phyloP scores from a whole-genome alignment of 257 asterid species.

The Voacanga thouarsii region DNA sequence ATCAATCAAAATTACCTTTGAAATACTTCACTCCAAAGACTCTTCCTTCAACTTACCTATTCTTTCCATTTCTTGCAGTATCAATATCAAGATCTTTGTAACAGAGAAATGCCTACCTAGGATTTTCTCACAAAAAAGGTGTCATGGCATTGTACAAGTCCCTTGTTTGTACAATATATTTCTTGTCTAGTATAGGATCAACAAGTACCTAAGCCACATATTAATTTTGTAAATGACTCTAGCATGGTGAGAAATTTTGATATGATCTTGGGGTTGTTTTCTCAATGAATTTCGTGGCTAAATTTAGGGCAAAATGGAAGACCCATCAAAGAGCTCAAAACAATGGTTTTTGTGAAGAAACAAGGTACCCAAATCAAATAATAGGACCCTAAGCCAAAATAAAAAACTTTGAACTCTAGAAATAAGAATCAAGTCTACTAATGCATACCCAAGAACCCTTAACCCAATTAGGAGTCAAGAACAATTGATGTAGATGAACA shows the following conservation, averaged over 20 bases:
- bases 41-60: constrained; percentile 2
- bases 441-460: too few relatives aligned
- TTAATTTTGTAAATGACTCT: constrained; percentile 25
- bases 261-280: too few relatives aligned
- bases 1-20: constrained; percentile 13
- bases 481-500: too few relatives aligned
- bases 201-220: constrained; percentile 21
- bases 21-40: constrained; percentile 19
- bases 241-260: constrained; percentile 32
- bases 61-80: not conserved
- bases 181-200: not conserved
- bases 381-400: too few relatives aligned
- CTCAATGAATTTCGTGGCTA: too few relatives aligned
- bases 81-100: constrained; percentile 23
- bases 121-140: constrained; percentile 20
- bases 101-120: constrained; percentile 22
- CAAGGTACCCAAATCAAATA: too few relatives aligned
- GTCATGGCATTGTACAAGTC: constrained; percentile 20
- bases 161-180: constrained; percentile 4
- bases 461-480: too few relatives aligned
- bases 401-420: too few relatives aligned
- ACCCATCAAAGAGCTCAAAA: too few relatives aligned
- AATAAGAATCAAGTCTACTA: too few relatives aligned
- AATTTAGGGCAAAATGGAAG: too few relatives aligned
- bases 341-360: too few relatives aligned